phyloP scores from a whole-genome alignment of 352 stramenopile genomes.

The Pythium apleroticum region DNA sequence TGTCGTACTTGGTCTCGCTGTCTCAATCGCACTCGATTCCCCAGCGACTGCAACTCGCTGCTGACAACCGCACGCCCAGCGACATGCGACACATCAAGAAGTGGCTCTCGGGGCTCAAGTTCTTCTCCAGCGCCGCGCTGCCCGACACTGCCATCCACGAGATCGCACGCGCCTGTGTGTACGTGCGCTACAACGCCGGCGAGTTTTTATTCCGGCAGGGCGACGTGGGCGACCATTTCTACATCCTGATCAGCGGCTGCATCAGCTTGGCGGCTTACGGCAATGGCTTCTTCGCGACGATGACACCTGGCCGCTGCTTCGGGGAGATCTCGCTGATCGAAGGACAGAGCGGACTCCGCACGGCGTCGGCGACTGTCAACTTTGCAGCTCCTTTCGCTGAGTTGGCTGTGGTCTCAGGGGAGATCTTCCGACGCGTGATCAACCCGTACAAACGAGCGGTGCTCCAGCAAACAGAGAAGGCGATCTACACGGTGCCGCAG shows the following conservation, averaged over 20 bases:
- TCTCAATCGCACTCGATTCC: slow-evolving; percentile 35
- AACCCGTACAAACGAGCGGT: slow-evolving; percentile 74
- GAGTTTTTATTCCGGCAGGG: slow-evolving; percentile 75
- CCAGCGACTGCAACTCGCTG: slow-evolving; percentile 38
- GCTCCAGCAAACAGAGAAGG: slow-evolving; percentile 50
- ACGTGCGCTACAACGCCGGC: slow-evolving; percentile 40
- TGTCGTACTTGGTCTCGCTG: slow-evolving; percentile 38
- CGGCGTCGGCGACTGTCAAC: slow-evolving; percentile 63
- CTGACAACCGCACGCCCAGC: slow-evolving; percentile 33
- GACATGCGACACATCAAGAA: slow-evolving; percentile 64
- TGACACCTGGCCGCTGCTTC: slow-evolving; percentile 65
- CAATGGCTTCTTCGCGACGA: slow-evolving; percentile 66
- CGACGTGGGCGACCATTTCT: slow-evolving; percentile 68
- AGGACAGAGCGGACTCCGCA: slow-evolving; percentile 40
- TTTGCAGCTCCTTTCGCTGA: slow-evolving; percentile 51
- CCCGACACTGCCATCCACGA: slow-evolving; percentile 55
- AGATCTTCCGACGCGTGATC: slow-evolving; percentile 68
- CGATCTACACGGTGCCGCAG: slow-evolving; percentile 51
- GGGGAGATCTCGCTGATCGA: slow-evolving; percentile 74
- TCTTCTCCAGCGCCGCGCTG: slow-evolving; percentile 57
- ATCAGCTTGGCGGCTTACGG: slow-evolving; percentile 64
- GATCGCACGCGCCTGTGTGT: slow-evolving; percentile 47
- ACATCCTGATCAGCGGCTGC: slow-evolving; percentile 67
- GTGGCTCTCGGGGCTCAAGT: slow-evolving; percentile 65
- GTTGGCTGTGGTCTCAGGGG: slow-evolving; percentile 51